Evolutionary conservation across 2,329 filamentous ascomycete species (phyloP).

Genomic region (Xylaria multiplex): DNA sequence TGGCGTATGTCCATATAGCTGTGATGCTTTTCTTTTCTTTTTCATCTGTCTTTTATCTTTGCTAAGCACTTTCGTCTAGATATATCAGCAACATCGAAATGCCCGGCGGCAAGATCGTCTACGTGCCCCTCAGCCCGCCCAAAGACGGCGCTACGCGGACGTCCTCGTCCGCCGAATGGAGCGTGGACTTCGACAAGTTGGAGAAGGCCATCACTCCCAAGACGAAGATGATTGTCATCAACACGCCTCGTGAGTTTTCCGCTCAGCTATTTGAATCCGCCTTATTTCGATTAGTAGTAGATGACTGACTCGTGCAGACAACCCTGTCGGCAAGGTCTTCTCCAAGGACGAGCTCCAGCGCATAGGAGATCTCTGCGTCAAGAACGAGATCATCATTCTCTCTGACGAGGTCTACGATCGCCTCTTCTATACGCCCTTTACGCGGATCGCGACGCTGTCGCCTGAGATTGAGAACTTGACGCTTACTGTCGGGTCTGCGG

Average conservation of each 20-base stretch:
- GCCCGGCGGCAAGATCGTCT: conserved; percentile 93
- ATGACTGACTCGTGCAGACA: conserved; percentile 65
- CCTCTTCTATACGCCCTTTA: conserved; percentile 95
- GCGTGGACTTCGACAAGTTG: conserved; percentile 83
- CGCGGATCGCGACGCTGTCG: conserved; percentile 87
- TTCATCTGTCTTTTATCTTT: no score
- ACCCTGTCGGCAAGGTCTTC: conserved; percentile 96
- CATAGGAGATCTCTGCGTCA: conserved; percentile 89
- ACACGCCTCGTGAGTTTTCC: conserved; percentile 67
- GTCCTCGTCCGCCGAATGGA: conserved; percentile 88
- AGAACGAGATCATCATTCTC: conserved; percentile 93
- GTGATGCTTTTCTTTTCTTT: no score
- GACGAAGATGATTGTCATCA: conserved; percentile 96
- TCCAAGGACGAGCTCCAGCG: conserved; percentile 82
- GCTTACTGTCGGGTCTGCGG: conserved; percentile 92
- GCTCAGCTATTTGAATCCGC: neutral
- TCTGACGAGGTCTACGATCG: conserved; percentile 95
- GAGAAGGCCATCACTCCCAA: conserved; percentile 82
- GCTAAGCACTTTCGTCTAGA: conserved; percentile 49
- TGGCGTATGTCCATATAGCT: neutral
- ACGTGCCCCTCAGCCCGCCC: conserved; percentile 93
- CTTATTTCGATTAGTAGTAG: conserved; percentile 15
- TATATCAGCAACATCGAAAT: conserved; percentile 99
- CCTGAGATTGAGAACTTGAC: conserved; percentile 90
- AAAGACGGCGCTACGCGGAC: conserved; percentile 80